These are phyloP conservation scores for Curvularia sp. DNA, from an alignment of 2,329 filamentous ascomycete species.

Conservation along the genomic window DNA sequence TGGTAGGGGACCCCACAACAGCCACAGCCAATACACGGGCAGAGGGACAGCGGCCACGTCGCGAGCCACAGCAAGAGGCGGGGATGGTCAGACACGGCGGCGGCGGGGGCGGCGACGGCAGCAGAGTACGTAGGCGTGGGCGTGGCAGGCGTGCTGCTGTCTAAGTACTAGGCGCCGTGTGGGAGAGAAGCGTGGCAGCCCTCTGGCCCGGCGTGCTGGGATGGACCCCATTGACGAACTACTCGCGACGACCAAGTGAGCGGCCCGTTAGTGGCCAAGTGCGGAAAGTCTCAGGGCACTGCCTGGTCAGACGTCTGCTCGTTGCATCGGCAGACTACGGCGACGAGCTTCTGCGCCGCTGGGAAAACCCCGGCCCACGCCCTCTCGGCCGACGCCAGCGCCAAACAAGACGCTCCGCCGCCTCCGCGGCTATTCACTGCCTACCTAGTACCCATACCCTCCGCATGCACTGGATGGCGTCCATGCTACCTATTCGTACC, in stretches of 20 bases:
- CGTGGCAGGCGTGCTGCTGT: background rate
- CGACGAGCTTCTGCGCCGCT: background rate
- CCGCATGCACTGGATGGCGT: no score
- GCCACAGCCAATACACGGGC: conserved; percentile 18
- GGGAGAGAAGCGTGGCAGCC: conserved; percentile 5
- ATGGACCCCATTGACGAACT: conserved; percentile 37
- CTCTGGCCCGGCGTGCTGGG: conserved; percentile 38
- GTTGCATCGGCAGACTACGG: background rate
- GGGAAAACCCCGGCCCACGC: background rate
- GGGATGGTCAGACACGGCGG: conserved; percentile 17
- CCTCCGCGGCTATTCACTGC: conserved; percentile 6
- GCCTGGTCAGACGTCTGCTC: conserved; percentile 4
- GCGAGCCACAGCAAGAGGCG: background rate
- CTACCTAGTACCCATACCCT: no score
- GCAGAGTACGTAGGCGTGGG: background rate
- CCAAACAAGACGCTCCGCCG: conserved; percentile 17
- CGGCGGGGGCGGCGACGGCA: background rate
- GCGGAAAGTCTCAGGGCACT: conserved; percentile 5
- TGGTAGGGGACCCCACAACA: conserved; percentile 9
- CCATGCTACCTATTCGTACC: no score
- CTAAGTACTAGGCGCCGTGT: background rate
- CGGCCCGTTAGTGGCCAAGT: conserved; percentile 30
- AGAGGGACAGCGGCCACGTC: conserved; percentile 22
- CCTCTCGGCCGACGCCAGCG: conserved; percentile 20
- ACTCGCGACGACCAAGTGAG: conserved; percentile 14